phyloP scores from a whole-genome alignment of 805 yeast genomes.

The Ogataea paraovalis region DNA sequence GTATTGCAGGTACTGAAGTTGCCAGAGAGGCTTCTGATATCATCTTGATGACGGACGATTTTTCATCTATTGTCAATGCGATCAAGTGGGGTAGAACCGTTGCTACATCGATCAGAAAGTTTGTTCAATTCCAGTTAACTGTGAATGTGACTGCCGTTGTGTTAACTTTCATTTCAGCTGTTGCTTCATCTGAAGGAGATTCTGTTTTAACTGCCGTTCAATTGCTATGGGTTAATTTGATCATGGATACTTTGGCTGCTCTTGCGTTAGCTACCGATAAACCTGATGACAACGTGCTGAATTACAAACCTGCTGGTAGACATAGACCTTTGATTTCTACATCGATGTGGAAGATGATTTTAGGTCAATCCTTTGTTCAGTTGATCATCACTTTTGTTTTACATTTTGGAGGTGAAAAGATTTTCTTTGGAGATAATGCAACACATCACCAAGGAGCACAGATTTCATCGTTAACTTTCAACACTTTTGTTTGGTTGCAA shows the following conservation, averaged over 20 bases:
- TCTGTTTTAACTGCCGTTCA: slow-evolving; percentile 97
- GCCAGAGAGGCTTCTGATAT: slow-evolving; percentile 98
- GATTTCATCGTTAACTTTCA: slow-evolving; percentile 83
- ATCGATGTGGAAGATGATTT: slow-evolving; percentile 98
- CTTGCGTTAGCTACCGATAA: slow-evolving; percentile 96
- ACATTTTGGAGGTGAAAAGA: slow-evolving; percentile 69
- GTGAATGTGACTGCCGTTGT: slow-evolving; percentile 96
- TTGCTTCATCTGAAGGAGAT: slow-evolving; percentile 69
- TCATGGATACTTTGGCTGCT: slow-evolving; percentile 98
- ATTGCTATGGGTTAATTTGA: slow-evolving; percentile 93
- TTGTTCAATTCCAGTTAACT: slow-evolving; percentile 93
- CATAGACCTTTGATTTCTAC: slow-evolving; percentile 72
- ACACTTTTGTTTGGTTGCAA: slow-evolving; percentile 97
- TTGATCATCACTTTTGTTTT: slow-evolving; percentile 72
- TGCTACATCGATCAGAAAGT: slow-evolving; percentile 88
- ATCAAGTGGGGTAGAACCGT: slow-evolving; percentile 99
- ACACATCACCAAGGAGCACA: slow-evolving; percentile 48
- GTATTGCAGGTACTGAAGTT: slow-evolving; percentile 96
- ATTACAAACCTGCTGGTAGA: slow-evolving; percentile 82
- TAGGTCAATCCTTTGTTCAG: slow-evolving; percentile 82
- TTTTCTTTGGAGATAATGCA: slow-evolving; percentile 45
- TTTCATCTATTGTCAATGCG: slow-evolving; percentile 91
- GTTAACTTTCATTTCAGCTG: slow-evolving; percentile 90
- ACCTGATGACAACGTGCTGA: slow-evolving; percentile 78
- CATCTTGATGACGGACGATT: slow-evolving; percentile 95